phyloP scores from a whole-genome alignment of 164 flowering plant genomes.

The Akebia trifoliata region DNA sequence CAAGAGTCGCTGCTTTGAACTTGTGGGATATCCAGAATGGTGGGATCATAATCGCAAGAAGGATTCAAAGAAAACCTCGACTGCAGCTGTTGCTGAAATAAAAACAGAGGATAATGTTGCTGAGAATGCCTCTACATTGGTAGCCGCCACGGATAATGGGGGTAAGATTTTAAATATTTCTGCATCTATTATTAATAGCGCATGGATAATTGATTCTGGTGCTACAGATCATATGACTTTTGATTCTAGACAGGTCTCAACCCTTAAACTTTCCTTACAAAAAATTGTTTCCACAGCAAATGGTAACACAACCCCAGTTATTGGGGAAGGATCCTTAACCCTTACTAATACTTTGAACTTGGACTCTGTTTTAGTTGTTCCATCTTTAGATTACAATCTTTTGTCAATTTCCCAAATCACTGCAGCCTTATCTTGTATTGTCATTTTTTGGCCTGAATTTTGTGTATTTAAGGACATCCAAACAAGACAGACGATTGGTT shows the following conservation, averaged over 20 bases:
- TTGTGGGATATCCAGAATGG: slow-evolving; percentile 16
- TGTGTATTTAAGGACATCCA: slow-evolving; percentile 13
- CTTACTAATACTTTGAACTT: no score
- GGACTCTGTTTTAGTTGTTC: not conserved
- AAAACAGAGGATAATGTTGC: not conserved
- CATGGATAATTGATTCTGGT: no score
- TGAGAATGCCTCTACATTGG: not conserved
- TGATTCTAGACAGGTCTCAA: no score
- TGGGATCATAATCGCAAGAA: slow-evolving; percentile 7
- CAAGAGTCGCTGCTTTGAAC: slow-evolving; percentile 5
- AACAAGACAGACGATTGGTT: slow-evolving; percentile 12
- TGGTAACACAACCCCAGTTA: no score
- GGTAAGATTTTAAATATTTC: slow-evolving; percentile 15
- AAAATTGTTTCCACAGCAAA: slow-evolving; percentile 9
- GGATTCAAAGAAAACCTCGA: slow-evolving; percentile 2
- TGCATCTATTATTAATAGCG: slow-evolving; percentile 21
- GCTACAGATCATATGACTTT: no score
- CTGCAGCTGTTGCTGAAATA: no score
- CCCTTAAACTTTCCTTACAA: slow-evolving; percentile 11
- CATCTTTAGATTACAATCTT: not conserved
- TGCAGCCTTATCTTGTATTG: slow-evolving; percentile 1
- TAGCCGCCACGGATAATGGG: not conserved
- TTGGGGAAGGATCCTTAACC: no score
- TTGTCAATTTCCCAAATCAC: not conserved
- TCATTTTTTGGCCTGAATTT: slow-evolving; percentile 8